A percentile compares a stretch with the other conserved stretches of the same genome.
Conservation (phyloP, 208 protist species). For the Trichomonas vaginalis region DNA sequence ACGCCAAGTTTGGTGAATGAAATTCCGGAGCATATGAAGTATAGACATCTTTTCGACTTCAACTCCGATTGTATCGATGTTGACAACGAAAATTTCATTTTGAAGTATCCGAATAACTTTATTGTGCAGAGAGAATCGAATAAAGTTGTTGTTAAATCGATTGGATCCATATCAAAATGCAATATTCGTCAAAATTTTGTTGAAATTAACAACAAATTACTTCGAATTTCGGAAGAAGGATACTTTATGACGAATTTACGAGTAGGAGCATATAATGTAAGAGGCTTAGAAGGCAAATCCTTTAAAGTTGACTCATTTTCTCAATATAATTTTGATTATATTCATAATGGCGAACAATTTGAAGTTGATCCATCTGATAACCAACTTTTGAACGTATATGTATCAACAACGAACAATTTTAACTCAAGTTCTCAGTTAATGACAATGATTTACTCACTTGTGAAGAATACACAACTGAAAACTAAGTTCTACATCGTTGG, state of each 20-base stretch:
- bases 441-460: background rate
- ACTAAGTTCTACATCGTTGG: background rate
- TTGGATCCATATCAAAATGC: background rate
- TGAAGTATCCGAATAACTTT: background rate
- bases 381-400: background rate
- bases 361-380: background rate
- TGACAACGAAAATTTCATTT: background rate
- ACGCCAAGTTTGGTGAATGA: background rate
- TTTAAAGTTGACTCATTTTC: background rate
- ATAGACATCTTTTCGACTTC: background rate
- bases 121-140: background rate
- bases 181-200: too few species aligned
- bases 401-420: background rate
- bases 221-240: background rate
- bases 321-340: background rate
- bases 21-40: background rate
- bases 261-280: background rate
- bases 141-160: background rate
- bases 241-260: background rate
- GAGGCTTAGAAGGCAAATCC: background rate
- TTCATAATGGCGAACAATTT: background rate
- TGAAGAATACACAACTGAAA: background rate
- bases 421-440: background rate
- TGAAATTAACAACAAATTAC: too few species aligned
- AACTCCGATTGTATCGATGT: background rate